A percentile compares a stretch with the other conserved stretches of the same genome.
Conservation (phyloP, 2,329 filamentous ascomycete genomes). For the Rutstroemia sydowiana region DNA sequence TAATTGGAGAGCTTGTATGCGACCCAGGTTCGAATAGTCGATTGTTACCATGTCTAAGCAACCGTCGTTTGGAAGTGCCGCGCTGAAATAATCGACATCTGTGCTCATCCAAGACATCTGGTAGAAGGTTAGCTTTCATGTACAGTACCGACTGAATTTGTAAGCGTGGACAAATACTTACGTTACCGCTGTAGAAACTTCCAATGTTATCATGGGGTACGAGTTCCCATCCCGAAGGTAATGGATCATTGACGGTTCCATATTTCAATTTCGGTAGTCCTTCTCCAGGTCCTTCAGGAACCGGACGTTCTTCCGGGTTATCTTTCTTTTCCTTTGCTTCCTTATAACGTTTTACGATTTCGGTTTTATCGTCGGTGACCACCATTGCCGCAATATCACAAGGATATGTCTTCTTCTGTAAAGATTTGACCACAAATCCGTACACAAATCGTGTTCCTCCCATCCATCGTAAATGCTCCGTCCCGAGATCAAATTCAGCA, state of each 20-base stretch:
- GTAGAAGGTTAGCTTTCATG: neutral
- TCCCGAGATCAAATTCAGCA: conserved; percentile 80
- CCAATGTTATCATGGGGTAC: conserved; percentile 67
- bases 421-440: conserved; percentile 66
- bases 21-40: conserved; percentile 58
- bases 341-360: conserved; percentile 66
- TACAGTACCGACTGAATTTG: neutral
- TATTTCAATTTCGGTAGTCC: conserved; percentile 67
- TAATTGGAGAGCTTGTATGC: conserved; percentile 56
- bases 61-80: conserved; percentile 72
- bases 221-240: conserved; percentile 69
- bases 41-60: conserved; percentile 75
- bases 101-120: conserved; percentile 83
- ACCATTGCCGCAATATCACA: conserved; percentile 80
- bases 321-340: conserved; percentile 27
- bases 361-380: conserved; percentile 64
- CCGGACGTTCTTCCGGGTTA: neutral
- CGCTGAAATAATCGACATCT: conserved; percentile 78
- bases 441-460: conserved; percentile 69
- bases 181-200: conserved; percentile 87
- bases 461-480: conserved; percentile 88
- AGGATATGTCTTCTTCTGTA: conserved; percentile 72
- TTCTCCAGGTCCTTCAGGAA: neutral
- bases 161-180: conserved; percentile 33
- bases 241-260: conserved; percentile 65